Conservation (phyloP, 2,329 filamentous ascomycete genomes). For the Nigrospora oryzae region DNA sequence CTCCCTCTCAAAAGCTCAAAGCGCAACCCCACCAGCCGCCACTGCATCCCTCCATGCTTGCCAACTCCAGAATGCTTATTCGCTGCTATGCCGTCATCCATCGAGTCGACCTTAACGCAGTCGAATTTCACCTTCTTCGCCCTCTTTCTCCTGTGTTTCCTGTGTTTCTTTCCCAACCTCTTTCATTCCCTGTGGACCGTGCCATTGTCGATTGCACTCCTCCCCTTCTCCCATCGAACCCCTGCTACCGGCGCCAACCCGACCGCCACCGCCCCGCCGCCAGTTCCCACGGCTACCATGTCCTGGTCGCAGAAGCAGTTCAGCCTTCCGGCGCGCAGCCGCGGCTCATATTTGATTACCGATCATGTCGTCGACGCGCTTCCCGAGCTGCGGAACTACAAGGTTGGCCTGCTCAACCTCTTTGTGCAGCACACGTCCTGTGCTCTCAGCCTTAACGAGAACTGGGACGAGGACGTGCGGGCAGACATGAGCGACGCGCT, state of each 20-base stretch:
- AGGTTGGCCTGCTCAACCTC: slow-evolving; percentile 76
- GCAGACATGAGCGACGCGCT: slow-evolving; percentile 90
- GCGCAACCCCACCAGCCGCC: no score
- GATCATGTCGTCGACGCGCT: slow-evolving; percentile 61
- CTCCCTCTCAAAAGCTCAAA: no score
- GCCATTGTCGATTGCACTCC: slow-evolving; percentile 34
- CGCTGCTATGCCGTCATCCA: slow-evolving; percentile 29
- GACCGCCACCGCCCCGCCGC: slow-evolving; percentile 5
- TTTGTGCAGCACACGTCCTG: slow-evolving; percentile 96
- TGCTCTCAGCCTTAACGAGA: slow-evolving; percentile 88
- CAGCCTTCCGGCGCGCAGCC: slow-evolving; percentile 64
- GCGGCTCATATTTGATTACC: slow-evolving; percentile 87
- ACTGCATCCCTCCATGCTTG: no score
- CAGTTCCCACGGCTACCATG: slow-evolving; percentile 35
- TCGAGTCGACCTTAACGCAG: slow-evolving; percentile 18
- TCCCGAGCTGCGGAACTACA: slow-evolving; percentile 76
- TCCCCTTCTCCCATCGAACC: slow-evolving; percentile 7
- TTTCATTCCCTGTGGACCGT: slow-evolving; percentile 45
- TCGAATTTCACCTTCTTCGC: slow-evolving; percentile 31
- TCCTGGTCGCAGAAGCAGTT: slow-evolving; percentile 84
- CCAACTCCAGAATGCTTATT: neutral
- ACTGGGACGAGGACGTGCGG: slow-evolving; percentile 77
- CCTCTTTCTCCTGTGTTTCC: slow-evolving; percentile 37
- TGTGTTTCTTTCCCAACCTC: slow-evolving; percentile 41
- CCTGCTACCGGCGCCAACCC: slow-evolving; percentile 3